Evolutionary conservation across 805 yeast species (phyloP).

Genomic region (Candida insectalens): DNA sequence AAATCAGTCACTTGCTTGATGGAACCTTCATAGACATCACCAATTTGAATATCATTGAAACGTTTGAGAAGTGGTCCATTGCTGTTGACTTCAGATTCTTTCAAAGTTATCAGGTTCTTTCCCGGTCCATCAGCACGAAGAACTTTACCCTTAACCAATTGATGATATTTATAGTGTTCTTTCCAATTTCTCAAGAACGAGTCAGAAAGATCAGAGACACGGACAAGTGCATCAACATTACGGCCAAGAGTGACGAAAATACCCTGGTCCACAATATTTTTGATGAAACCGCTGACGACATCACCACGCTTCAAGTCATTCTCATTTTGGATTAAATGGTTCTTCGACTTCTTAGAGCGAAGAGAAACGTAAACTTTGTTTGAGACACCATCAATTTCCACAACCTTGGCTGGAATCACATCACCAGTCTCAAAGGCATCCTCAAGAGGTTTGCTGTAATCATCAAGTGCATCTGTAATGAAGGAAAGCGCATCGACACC

Average conservation of each 20-base stretch:
- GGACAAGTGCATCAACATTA: constrained; percentile 65
- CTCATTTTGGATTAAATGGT: constrained; percentile 36
- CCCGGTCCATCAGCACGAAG: constrained; percentile 51
- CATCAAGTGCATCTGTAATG: constrained; percentile 70
- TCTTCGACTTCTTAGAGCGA: constrained; percentile 39
- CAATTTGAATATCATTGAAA: constrained; percentile 60
- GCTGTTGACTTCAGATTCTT: constrained; percentile 73
- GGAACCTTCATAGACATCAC: constrained; percentile 67
- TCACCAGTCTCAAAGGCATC: constrained; percentile 41
- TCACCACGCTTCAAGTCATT: constrained; percentile 59
- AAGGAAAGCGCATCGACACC: constrained; percentile 53
- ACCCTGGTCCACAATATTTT: constrained; percentile 65
- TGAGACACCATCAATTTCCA: constrained; percentile 34
- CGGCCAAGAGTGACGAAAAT: constrained; percentile 70
- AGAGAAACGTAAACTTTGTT: constrained; percentile 56
- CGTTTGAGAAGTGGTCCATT: constrained; percentile 46
- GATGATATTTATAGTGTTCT: constrained; percentile 58
- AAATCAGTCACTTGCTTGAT: constrained; percentile 72
- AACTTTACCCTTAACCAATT: constrained; percentile 67
- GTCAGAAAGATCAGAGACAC: constrained; percentile 75
- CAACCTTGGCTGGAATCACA: constrained; percentile 47
- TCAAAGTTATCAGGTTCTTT: constrained; percentile 67
- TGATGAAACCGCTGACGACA: constrained; percentile 73
- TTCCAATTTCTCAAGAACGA: constrained; percentile 83
- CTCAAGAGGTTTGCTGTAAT: constrained; percentile 45